phyloP scores from a whole-genome alignment of 176 grass and related monocot species.

The Microstegium vimineum region DNA sequence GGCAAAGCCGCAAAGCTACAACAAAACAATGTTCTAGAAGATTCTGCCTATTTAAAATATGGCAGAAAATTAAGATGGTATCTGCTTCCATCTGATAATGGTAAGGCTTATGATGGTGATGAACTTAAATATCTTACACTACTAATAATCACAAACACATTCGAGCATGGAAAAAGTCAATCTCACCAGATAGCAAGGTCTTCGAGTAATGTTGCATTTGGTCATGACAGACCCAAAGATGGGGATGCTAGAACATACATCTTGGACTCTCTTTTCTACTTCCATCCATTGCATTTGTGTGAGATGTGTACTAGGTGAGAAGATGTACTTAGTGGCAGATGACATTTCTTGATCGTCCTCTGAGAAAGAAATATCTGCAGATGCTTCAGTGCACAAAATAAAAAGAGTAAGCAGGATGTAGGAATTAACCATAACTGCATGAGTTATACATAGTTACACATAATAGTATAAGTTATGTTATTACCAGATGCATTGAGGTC shows the following conservation, averaged over 20 bases:
- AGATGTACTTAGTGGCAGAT: background rate
- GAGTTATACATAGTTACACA: background rate
- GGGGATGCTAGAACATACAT: background rate
- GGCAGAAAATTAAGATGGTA: background rate
- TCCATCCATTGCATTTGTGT: constrained; percentile 6
- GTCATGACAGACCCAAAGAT: background rate
- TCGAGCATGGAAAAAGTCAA: background rate
- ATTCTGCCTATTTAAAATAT: background rate
- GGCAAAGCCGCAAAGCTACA: background rate
- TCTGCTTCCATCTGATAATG: background rate
- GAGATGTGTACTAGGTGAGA: background rate
- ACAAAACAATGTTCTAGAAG: background rate
- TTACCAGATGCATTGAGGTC: background rate
- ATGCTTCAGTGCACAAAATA: background rate
- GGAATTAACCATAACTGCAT: background rate
- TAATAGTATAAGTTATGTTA: background rate
- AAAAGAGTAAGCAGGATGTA: background rate
- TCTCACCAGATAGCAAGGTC: background rate
- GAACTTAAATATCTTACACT: background rate
- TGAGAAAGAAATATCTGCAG: background rate
- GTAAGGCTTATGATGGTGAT: background rate
- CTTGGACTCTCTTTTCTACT: background rate
- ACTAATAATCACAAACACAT: background rate
- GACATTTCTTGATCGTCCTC: background rate
- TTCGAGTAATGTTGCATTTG: background rate